Percentiles rank a stretch among this genome's conserved stretches.
These are phyloP conservation scores for Wickerhamiella galacta DNA, from an alignment of 805 yeast genomes.

Conservation along the genomic window DNA sequence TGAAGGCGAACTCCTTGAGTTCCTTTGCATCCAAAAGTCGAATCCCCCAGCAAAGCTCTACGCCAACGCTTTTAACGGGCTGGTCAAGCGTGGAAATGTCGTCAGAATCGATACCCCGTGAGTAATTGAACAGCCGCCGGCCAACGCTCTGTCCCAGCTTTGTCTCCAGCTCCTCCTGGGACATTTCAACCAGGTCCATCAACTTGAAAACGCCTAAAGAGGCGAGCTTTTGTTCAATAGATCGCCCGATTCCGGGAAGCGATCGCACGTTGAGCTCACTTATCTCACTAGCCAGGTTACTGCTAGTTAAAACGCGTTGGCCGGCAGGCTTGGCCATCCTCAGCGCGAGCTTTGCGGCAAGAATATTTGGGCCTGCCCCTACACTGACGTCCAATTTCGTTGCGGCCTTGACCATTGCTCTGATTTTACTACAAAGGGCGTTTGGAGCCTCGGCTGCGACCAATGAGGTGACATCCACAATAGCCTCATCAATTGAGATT, in stretches of 20 bases:
- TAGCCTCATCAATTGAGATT: conserved; percentile 81
- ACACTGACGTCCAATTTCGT: conserved; percentile 61
- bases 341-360: conserved; percentile 62
- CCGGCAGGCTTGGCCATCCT: conserved; percentile 73
- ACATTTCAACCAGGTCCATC: conserved; percentile 25
- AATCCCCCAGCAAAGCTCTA: conserved; percentile 86
- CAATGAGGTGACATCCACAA: conserved; percentile 42
- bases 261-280: conserved; percentile 24
- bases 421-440: conserved; percentile 21
- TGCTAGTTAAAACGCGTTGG: conserved; percentile 22
- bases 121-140: conserved; percentile 36
- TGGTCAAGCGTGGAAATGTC: conserved; percentile 32
- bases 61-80: conserved; percentile 56
- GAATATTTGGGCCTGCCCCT: conserved; percentile 59
- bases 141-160: conserved; percentile 61
- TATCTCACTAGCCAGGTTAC: conserved; percentile 22
- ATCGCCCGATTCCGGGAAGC: conserved; percentile 28
- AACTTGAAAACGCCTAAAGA: conserved; percentile 25
- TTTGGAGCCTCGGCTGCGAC: conserved; percentile 13
- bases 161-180: conserved; percentile 24
- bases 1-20: conserved; percentile 43
- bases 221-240: conserved; percentile 30
- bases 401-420: conserved; percentile 25
- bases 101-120: conserved; percentile 45
- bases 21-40: conserved; percentile 46